Conservation (phyloP, 176 grass and related monocot species). For the Canna indica region DNA sequence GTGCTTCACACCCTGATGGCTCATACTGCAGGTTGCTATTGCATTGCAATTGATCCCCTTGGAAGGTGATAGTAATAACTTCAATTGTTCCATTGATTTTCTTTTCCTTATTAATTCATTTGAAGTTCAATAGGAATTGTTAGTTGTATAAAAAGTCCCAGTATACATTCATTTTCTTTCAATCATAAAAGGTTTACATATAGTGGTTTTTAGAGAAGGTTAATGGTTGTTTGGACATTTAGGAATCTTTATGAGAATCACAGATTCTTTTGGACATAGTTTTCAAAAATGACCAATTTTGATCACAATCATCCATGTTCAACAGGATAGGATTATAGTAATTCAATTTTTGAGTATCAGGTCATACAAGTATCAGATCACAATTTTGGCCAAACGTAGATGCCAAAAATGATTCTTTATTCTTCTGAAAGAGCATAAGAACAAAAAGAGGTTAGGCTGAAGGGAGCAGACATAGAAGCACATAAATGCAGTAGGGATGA, state of each 20-base stretch:
- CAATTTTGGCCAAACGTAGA: too few relatives aligned
- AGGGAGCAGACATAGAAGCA: too few relatives aligned
- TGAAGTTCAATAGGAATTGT: too few relatives aligned
- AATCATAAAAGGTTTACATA: background rate
- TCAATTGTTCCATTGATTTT: background rate
- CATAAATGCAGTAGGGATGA: too few relatives aligned
- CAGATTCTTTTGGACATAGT: background rate
- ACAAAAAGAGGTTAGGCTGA: too few relatives aligned
- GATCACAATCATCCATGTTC: too few relatives aligned
- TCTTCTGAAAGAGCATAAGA: too few relatives aligned
- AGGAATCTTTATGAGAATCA: background rate
- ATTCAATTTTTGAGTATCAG: too few relatives aligned
- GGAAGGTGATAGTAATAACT: constrained; percentile 54
- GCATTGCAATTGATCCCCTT: constrained; percentile 86
- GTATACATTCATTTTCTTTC: background rate
- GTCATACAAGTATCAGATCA: too few relatives aligned
- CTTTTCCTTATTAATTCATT: background rate
- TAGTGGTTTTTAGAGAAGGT: background rate
- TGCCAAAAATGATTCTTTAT: too few relatives aligned
- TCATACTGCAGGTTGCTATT: constrained; percentile 98
- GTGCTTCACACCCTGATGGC: constrained; percentile 67
- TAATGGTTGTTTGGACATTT: background rate
- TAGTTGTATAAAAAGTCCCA: background rate
- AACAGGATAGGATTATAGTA: too few relatives aligned
- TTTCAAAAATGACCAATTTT: too few relatives aligned